These are phyloP conservation scores for Phytopythium chamaehyphon DNA, from an alignment of 352 stramenopile genomes.

Conservation along the genomic window DNA sequence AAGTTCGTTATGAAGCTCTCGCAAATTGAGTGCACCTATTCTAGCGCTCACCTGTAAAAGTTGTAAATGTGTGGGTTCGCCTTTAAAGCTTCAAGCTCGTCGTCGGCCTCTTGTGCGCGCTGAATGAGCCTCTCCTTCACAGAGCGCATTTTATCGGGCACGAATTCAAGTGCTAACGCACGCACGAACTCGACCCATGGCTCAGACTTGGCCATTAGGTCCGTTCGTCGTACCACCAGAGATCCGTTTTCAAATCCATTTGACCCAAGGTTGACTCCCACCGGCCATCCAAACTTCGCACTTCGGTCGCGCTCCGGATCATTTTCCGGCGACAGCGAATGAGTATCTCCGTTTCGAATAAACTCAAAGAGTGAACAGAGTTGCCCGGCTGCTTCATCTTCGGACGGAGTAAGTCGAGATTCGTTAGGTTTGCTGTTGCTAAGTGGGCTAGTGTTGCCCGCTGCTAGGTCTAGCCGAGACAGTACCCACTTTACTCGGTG, in stretches of 20 bases:
- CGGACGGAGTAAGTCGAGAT: no score
- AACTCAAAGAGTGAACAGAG: slow-evolving; percentile 78
- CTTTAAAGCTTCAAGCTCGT: slow-evolving; percentile 51
- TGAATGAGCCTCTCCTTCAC: slow-evolving; percentile 62
- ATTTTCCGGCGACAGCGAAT: slow-evolving; percentile 39
- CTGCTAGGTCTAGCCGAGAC: slow-evolving; percentile 48
- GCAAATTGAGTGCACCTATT: no score
- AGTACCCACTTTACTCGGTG: slow-evolving; percentile 79
- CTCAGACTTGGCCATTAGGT: slow-evolving; percentile 33
- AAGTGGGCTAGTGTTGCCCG: slow-evolving; percentile 8
- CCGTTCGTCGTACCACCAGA: slow-evolving; percentile 19
- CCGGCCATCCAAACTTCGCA: slow-evolving; percentile 6
- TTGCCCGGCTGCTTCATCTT: slow-evolving; percentile 39
- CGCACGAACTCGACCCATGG: slow-evolving; percentile 62
- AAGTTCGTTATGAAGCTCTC: no score
- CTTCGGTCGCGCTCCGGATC: slow-evolving; percentile 30
- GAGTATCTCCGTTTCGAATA: slow-evolving; percentile 49
- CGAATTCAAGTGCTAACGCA: slow-evolving; percentile 62
- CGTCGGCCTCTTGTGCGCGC: slow-evolving; percentile 38
- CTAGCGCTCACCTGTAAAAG: slow-evolving; percentile 40
- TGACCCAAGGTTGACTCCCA: slow-evolving; percentile 1
- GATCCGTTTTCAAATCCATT: not conserved
- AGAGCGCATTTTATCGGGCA: slow-evolving; percentile 51
- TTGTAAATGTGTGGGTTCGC: slow-evolving; percentile 59
- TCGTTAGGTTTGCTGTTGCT: slow-evolving; percentile 9